Conservation (phyloP, 352 stramenopile species). For the Globisporangium solare region DNA sequence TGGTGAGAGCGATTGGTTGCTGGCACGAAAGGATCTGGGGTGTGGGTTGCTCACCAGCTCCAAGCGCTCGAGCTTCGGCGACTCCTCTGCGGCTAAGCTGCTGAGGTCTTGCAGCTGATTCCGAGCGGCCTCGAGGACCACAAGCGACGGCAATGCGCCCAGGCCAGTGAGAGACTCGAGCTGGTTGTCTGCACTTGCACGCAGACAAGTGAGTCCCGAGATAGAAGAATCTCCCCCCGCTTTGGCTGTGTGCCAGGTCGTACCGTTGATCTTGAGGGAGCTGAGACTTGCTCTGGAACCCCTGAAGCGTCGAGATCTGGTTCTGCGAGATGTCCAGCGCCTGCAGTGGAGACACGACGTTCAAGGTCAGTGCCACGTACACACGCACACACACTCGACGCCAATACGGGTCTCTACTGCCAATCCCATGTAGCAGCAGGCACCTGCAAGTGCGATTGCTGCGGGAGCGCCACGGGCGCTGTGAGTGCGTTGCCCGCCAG, state of each 20-base stretch:
- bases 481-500: constrained; percentile 52
- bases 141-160: constrained; percentile 35
- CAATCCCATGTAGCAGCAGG: background rate
- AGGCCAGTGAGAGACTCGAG: constrained; percentile 49
- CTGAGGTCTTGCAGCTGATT: constrained; percentile 52
- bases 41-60: constrained; percentile 39
- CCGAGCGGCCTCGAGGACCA: constrained; percentile 45
- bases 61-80: constrained; percentile 45
- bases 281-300: constrained; percentile 45
- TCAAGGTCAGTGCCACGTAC: background rate
- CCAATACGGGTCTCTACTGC: background rate
- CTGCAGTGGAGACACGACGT: constrained; percentile 12
- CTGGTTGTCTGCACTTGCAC: constrained; percentile 32
- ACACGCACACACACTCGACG: too few species aligned
- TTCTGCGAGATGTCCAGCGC: constrained; percentile 64
- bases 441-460: constrained; percentile 67
- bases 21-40: background rate
- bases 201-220: constrained; percentile 4
- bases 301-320: constrained; percentile 52
- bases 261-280: constrained; percentile 63
- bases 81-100: constrained; percentile 24
- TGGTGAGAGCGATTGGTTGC: too few species aligned
- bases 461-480: constrained; percentile 28
- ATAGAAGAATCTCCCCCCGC: too few species aligned
- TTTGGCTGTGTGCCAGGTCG: background rate